Conservation (phyloP, 768 basidiomycete genomes). For the Mycena filopes region DNA sequence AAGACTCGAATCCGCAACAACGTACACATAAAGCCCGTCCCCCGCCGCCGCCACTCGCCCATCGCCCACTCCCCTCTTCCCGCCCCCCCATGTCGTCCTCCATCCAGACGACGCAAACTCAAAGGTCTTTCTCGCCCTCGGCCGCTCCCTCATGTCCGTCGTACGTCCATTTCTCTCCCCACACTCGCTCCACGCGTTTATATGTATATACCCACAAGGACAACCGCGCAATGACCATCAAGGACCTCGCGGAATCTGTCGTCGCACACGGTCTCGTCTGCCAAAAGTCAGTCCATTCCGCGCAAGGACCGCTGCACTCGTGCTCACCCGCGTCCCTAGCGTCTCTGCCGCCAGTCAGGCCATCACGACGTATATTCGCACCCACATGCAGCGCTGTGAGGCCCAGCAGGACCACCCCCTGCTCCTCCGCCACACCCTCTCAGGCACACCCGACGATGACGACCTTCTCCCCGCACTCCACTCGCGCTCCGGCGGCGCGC, state of each 20-base stretch:
- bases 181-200: conserved; percentile 24
- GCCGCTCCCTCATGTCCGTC: conserved; percentile 77
- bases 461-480: conserved; percentile 77
- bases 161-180: conserved; percentile 55
- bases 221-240: conserved; percentile 88
- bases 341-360: conserved; percentile 84
- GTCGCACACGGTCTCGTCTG: conserved; percentile 73
- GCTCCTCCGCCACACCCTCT: conserved; percentile 75
- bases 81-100: conserved; percentile 70
- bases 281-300: conserved; percentile 70
- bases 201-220: conserved; percentile 55
- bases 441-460: conserved; percentile 79
- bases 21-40: conserved; percentile 60
- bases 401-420: conserved; percentile 77
- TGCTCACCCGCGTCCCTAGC: conserved; percentile 48
- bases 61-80: conserved; percentile 58
- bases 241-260: conserved; percentile 82
- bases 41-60: conserved; percentile 60
- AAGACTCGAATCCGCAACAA: conserved; percentile 66
- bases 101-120: conserved; percentile 79
- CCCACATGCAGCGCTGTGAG: conserved; percentile 78
- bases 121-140: conserved; percentile 80
- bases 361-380: conserved; percentile 84
- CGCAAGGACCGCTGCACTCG: conserved; percentile 27
- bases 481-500: conserved; percentile 77